These are phyloP conservation scores for Backusella macrospora DNA, from an alignment of 192 early-diverging fungal genomes.

Conservation along the genomic window DNA sequence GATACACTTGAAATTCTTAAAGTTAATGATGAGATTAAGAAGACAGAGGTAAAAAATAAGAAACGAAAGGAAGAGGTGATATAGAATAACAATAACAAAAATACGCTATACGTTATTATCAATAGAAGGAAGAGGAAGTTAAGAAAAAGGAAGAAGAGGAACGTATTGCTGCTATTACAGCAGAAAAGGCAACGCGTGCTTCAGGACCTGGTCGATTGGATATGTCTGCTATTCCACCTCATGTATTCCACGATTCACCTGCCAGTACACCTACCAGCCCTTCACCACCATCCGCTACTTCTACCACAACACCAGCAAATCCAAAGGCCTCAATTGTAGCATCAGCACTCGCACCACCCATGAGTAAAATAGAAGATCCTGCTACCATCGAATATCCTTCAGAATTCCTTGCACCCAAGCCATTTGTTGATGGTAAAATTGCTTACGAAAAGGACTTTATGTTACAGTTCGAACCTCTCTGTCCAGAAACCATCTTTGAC, in stretches of 20 bases:
- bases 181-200: conserved; percentile 34
- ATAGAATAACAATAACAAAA: not conserved
- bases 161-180: conserved; percentile 35
- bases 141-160: conserved; percentile 22
- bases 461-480: conserved; percentile 71
- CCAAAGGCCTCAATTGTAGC: conserved; percentile 43
- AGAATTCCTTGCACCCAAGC: conserved; percentile 56
- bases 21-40: conserved; percentile 19
- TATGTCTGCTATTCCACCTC: conserved; percentile 34
- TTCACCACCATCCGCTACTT: conserved; percentile 44
- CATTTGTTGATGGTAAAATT: conserved; percentile 58
- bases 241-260: conserved; percentile 51
- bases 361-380: conserved; percentile 51
- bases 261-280: conserved; percentile 44
- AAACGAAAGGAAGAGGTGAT: conserved; percentile 23
- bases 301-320: conserved; percentile 44
- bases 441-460: conserved; percentile 78
- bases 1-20: conserved; percentile 72
- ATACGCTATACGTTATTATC: not conserved
- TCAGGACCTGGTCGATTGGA: conserved; percentile 36
- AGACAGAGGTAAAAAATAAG: conserved; percentile 29
- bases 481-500: conserved; percentile 62
- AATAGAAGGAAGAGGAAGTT: conserved; percentile 20
- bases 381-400: conserved; percentile 48
- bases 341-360: conserved; percentile 43